A percentile compares a stretch with the other conserved stretches of the same genome.
phyloP scores from a whole-genome alignment of 208 protist species.

The Phytomonas sp. region DNA sequence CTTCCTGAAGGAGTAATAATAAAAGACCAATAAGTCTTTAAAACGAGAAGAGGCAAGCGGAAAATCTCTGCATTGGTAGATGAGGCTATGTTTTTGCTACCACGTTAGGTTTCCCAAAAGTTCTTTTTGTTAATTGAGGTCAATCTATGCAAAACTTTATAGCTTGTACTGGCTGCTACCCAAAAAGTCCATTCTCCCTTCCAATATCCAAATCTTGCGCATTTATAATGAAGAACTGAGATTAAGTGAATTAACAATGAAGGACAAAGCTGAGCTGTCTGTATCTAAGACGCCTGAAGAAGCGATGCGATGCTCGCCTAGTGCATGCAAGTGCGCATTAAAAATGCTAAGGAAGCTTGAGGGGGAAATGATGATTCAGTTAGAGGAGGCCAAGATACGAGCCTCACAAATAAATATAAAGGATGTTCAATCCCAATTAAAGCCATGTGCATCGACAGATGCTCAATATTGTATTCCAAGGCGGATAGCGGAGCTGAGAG shows the following conservation, averaged over 20 bases:
- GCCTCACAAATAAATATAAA: not conserved
- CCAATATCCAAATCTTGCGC: not conserved
- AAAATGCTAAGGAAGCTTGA: not conserved
- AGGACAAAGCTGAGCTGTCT: not conserved
- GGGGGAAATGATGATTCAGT: not conserved
- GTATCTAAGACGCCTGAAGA: not conserved
- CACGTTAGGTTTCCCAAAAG: not conserved
- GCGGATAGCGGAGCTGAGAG: not conserved
- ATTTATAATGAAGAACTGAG: not conserved
- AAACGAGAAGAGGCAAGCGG: too few species aligned
- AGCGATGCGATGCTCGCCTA: not conserved
- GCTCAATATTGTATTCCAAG: not conserved
- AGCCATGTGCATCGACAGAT: not conserved
- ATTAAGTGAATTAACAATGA: not conserved
- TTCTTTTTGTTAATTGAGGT: not conserved
- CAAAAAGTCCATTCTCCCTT: not conserved
- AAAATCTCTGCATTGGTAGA: too few species aligned
- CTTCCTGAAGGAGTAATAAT: not conserved
- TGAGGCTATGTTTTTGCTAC: not conserved
- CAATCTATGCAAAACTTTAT: not conserved
- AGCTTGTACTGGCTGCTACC: not conserved
- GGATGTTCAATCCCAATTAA: not conserved
- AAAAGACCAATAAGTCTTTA: not conserved
- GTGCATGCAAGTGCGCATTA: not conserved
- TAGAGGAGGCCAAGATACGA: not conserved